A percentile compares a stretch with the other conserved stretches of the same genome.
Evolutionary conservation across 2,329 filamentous ascomycete species (phyloP).

Genomic region (Zopfia rhizophila): DNA sequence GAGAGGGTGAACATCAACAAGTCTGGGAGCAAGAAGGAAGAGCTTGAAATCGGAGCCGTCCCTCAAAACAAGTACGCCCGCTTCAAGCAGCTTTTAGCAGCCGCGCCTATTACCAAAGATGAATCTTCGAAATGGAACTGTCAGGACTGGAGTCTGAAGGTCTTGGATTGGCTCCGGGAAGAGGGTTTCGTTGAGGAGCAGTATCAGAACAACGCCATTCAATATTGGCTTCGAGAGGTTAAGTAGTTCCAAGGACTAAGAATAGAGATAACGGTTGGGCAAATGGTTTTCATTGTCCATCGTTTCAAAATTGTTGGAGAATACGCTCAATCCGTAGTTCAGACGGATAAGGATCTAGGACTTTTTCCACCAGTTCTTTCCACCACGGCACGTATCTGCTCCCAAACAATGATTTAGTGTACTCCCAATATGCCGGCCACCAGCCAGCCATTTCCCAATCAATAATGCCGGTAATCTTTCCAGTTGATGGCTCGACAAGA

Average conservation of each 20-base stretch:
- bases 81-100: constrained; percentile 7
- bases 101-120: constrained; percentile 2
- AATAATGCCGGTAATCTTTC: constrained; percentile 13
- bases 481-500: constrained; percentile 6
- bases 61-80: constrained; percentile 5
- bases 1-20: neutral
- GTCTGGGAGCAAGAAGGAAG: constrained; percentile 3
- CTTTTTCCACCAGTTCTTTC: constrained; percentile 6
- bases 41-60: constrained; percentile 3
- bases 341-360: constrained; percentile 11
- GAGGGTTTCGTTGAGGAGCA: constrained; percentile 6
- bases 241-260: constrained; percentile 1
- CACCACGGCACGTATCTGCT: constrained; percentile 3
- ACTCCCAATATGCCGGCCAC: constrained; percentile 16
- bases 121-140: constrained; percentile 10
- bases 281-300: too few relatives aligned
- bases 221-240: constrained; percentile 9
- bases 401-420: constrained; percentile 14
- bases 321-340: constrained; percentile 4
- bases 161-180: constrained; percentile 3
- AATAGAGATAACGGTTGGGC: too few relatives aligned
- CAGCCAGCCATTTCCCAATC: constrained; percentile 15
- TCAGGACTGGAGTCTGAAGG: constrained; percentile 8
- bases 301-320: too few relatives aligned
- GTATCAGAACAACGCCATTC: constrained; percentile 3